Evolutionary conservation across 176 grass and related monocot species (phyloP).

Genomic region (Zea mays): DNA sequence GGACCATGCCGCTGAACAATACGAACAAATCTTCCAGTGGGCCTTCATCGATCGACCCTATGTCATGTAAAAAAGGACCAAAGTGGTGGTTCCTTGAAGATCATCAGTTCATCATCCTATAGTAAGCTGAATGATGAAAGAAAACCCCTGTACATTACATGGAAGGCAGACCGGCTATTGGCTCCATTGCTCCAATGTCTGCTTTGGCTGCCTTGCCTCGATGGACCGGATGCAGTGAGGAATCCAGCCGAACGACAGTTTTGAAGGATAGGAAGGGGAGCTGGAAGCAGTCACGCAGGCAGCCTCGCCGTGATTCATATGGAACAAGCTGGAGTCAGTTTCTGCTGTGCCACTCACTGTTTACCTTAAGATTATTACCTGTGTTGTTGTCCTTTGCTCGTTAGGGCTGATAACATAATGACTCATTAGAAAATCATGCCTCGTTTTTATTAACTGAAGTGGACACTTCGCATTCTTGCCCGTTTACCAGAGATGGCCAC

Average conservation of each 20-base stretch:
- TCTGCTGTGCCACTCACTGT: neutral
- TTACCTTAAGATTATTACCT: constrained; percentile 17
- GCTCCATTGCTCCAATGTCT: neutral
- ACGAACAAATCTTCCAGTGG: constrained; percentile 92
- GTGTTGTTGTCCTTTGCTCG: constrained; percentile 2
- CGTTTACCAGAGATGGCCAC: neutral
- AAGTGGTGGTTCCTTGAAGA: neutral
- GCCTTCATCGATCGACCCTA: constrained; percentile 79
- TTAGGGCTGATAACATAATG: constrained; percentile 2
- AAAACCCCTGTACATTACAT: constrained; percentile 44
- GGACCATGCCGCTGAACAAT: constrained; percentile 72
- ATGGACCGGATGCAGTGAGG: neutral
- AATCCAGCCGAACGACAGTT: constrained; percentile 9
- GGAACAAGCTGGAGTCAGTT: constrained; percentile 25
- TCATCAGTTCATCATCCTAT: constrained; percentile 6
- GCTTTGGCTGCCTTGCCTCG: neutral
- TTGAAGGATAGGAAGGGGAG: constrained; percentile 35
- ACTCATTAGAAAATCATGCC: neutral
- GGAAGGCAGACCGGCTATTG: neutral
- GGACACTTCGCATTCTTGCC: neutral
- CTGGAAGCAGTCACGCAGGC: neutral
- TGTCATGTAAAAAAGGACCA: constrained; percentile 35
- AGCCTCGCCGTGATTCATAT: constrained; percentile 30
- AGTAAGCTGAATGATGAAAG: neutral
- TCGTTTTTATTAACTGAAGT: neutral